Evolutionary conservation across 1,284 basidiomycete species (phyloP), one percentile per base, ranked within the genome.

Genomic region (Moesziomyces globuligerus): DNA sequence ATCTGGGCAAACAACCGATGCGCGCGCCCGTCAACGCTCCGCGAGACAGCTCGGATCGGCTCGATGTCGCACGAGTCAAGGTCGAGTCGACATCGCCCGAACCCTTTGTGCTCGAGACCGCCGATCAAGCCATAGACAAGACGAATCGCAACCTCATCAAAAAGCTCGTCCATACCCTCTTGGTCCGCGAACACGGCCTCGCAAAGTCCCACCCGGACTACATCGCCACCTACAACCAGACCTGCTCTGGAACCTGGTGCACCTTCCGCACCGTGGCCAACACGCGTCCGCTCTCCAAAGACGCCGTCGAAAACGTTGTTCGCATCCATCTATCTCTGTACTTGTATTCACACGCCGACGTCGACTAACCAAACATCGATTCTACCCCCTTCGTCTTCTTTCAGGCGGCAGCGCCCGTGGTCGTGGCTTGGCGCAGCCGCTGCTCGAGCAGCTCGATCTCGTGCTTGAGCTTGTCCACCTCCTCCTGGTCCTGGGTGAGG

Each of bases 201-300:
- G 34, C 52, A 39, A 70, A 70, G 24, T 37, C 56, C 4, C 51
- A 74, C 20, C 42, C 62, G 3, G 76, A 73, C 52, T 78, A 74
- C 56, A 51, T 69, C 18, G 69, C 70, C 18, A 69, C 70, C 38
- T 78, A 71, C 68, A 61, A 55, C 44, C 59, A 67, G 37, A 70
- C 76, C 1, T 78, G 73, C 51, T 58, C 64, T 15, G 72, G 72
- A 39, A 67, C 73, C 23, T 72, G 69, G 69, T 67, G 64, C 69
- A 53, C 64, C 8, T 67, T 72, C 34, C 62, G 69, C 55, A 52
- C 52, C 20, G 34, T 57, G 25, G 69, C 58, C 39, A 38, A 51
- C 13, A 21, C 44, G 41, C 28, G 41, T 29, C 49, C 24, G 4
- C 64, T 72, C 41, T 46, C 52, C 37, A 62, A 60, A 18, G 49